These are phyloP conservation scores for Metschnikowia amazonensis DNA, from an alignment of 805 yeast genomes.

Conservation along the genomic window DNA sequence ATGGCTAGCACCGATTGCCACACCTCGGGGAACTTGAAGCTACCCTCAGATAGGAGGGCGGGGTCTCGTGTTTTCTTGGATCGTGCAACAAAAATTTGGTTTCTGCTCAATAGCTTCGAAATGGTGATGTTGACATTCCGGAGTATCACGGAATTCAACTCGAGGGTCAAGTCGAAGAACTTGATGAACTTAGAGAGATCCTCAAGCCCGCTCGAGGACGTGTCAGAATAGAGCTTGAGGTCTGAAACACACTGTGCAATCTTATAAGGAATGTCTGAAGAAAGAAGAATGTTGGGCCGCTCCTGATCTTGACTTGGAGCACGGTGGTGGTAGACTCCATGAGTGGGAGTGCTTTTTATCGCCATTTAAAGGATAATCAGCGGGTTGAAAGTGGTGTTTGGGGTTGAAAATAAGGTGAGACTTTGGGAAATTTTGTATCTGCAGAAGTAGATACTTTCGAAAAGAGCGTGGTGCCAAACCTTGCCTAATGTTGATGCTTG, in stretches of 20 bases:
- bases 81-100: slow-evolving; percentile 33
- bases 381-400: neutral
- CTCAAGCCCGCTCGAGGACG: slow-evolving; percentile 13
- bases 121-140: slow-evolving; percentile 29
- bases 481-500: neutral
- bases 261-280: slow-evolving; percentile 33
- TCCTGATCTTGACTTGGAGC: slow-evolving; percentile 24
- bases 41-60: slow-evolving; percentile 1
- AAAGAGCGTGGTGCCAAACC: neutral
- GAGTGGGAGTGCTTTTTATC: neutral
- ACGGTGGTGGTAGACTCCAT: slow-evolving; percentile 12
- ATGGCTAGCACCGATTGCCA: slow-evolving; percentile 14
- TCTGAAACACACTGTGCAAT: slow-evolving; percentile 18
- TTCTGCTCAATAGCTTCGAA: slow-evolving; percentile 32
- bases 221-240: slow-evolving; percentile 13
- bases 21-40: slow-evolving; percentile 12
- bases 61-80: slow-evolving; percentile 5
- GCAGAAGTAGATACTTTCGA: neutral
- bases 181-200: slow-evolving; percentile 17
- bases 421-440: neutral
- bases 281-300: slow-evolving; percentile 37
- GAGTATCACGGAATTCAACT: slow-evolving; percentile 32
- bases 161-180: slow-evolving; percentile 28
- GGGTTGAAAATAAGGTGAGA: neutral
- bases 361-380: slow-evolving; percentile 1